Conservation (phyloP, 2,329 filamentous ascomycete genomes). For the Xylaria sp. region DNA sequence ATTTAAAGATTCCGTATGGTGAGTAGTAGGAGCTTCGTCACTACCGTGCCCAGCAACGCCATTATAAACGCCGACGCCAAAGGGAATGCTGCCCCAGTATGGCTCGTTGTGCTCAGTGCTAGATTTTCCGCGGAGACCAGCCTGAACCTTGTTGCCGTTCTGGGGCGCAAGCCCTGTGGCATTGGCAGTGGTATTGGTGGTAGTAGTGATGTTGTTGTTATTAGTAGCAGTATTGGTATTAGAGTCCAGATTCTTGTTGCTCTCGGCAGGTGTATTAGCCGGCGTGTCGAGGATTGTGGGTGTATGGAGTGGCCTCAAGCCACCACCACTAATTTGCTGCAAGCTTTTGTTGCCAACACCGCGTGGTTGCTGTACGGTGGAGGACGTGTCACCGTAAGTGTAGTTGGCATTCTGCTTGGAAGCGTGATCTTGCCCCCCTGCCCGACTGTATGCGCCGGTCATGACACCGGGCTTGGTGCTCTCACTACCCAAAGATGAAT, state of each 20-base stretch:
- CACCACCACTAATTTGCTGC: not conserved
- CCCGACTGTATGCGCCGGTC: constrained; percentile 42
- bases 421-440: constrained; percentile 18
- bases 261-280: not conserved
- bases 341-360: not conserved
- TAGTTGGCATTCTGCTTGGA: constrained; percentile 14
- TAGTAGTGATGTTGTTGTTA: not conserved
- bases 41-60: constrained; percentile 42
- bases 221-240: not conserved
- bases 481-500: not conserved
- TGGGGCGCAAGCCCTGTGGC: not conserved
- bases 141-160: constrained; percentile 36
- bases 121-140: constrained; percentile 33
- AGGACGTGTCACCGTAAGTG: constrained; percentile 15
- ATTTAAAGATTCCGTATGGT: not conserved
- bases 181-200: not conserved
- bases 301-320: not conserved
- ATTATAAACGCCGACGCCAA: constrained; percentile 46
- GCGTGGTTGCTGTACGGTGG: constrained; percentile 1
- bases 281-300: not conserved
- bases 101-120: constrained; percentile 39
- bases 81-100: constrained; percentile 48
- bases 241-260: not conserved
- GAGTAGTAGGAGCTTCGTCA: constrained; percentile 27
- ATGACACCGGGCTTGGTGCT: constrained; percentile 40